These are phyloP conservation scores for Astragalus glycyphyllos DNA, from an alignment of 306 rosid genomes.

Conservation along the genomic window DNA sequence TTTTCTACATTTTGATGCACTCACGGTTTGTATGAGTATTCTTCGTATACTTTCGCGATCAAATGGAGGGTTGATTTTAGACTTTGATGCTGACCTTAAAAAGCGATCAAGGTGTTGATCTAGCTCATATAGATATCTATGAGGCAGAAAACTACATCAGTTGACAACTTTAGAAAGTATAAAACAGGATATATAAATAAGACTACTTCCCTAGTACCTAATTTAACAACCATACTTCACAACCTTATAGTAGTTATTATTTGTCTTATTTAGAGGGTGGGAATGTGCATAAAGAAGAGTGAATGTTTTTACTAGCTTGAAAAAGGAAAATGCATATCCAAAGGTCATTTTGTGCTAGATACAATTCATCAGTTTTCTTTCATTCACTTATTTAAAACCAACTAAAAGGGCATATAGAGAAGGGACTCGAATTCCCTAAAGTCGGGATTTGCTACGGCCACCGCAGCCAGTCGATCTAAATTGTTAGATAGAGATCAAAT, in stretches of 20 bases:
- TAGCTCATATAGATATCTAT: constrained; percentile 78
- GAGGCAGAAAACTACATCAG: constrained; percentile 36
- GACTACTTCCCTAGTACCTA: background rate
- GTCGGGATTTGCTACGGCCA: no score
- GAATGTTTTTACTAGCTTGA: background rate
- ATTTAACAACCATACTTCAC: constrained; percentile 11
- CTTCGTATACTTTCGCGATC: constrained; percentile 63
- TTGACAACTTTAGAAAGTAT: constrained; percentile 18
- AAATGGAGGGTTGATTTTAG: constrained; percentile 69
- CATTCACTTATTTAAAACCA: background rate
- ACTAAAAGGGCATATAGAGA: background rate
- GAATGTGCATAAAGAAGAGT: constrained; percentile 6
- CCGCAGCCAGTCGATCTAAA: no score
- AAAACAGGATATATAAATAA: background rate
- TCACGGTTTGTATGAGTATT: constrained; percentile 79
- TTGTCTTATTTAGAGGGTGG: background rate
- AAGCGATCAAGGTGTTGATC: constrained; percentile 91
- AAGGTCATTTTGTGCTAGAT: constrained; percentile 6
- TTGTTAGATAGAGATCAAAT: no score
- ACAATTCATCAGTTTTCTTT: background rate
- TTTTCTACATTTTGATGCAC: constrained; percentile 82
- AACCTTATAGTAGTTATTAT: background rate
- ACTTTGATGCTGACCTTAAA: constrained; percentile 71
- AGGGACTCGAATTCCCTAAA: background rate
- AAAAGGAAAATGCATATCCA: background rate